Conservation (phyloP, 1,139 yeast genomes). For the Zygosaccharomyces pseudobailii region DNA sequence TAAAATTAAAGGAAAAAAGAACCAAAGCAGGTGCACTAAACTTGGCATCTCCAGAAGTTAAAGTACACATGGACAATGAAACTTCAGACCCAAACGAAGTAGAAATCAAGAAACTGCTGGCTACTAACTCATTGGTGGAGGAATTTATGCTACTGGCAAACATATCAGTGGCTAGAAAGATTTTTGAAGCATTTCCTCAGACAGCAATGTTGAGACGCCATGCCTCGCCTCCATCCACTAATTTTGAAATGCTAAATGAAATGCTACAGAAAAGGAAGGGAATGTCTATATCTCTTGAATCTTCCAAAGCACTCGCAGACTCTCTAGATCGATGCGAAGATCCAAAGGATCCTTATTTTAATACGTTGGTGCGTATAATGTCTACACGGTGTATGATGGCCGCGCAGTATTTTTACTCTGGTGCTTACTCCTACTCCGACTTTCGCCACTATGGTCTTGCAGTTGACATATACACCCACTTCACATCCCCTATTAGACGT, state of each 20-base stretch:
- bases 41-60: conserved; percentile 96
- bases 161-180: conserved; percentile 89
- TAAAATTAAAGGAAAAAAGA: conserved; percentile 77
- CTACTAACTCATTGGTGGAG: conserved; percentile 93
- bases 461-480: conserved; percentile 95
- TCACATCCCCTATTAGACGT: conserved; percentile 97
- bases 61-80: conserved; percentile 94
- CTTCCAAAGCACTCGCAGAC: conserved; percentile 89
- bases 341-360: conserved; percentile 80
- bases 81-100: conserved; percentile 96
- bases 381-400: conserved; percentile 99
- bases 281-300: conserved; percentile 73
- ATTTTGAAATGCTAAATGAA: conserved; percentile 83
- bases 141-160: conserved; percentile 98
- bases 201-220: conserved; percentile 98
- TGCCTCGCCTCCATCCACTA: conserved; percentile 91
- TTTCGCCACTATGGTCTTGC: conserved; percentile 97
- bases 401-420: conserved; percentile 94
- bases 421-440: conserved; percentile 89
- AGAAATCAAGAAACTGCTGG: conserved; percentile 80
- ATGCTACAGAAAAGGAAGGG: conserved; percentile 82
- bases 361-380: conserved; percentile 91
- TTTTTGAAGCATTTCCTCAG: conserved; percentile 90
- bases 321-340: conserved; percentile 87
- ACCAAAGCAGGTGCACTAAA: conserved; percentile 94